Conservation (phyloP, 2,329 filamentous ascomycete genomes). For the Scortechinia acanthostroma region DNA sequence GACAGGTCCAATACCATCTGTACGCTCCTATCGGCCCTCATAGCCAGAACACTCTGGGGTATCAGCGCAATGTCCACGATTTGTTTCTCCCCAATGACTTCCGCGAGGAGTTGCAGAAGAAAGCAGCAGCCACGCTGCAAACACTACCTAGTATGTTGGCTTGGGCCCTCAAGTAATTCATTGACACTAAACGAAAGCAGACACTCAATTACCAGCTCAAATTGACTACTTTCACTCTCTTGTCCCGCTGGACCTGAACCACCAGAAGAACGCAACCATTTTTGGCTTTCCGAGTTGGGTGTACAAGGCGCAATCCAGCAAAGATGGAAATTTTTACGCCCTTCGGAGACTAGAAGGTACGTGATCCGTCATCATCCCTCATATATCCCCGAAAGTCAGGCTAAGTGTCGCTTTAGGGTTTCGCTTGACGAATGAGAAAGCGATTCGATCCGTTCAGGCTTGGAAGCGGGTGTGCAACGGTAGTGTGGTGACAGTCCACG, state of each 20-base stretch:
- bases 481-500: conserved; percentile 56
- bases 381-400: too few species aligned
- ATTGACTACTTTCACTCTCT: conserved; percentile 65
- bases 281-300: conserved; percentile 64
- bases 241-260: conserved; percentile 54
- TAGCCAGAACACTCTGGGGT: conserved; percentile 50
- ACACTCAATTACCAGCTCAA: conserved; percentile 30
- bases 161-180: too few species aligned
- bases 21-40: conserved; percentile 64
- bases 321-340: conserved; percentile 59
- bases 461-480: conserved; percentile 60
- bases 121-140: conserved; percentile 56
- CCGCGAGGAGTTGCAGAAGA: conserved; percentile 63
- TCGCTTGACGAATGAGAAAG: conserved; percentile 57
- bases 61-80: conserved; percentile 60
- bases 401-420: too few species aligned
- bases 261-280: conserved; percentile 47
- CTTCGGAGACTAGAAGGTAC: conserved; percentile 55
- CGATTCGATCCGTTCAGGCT: conserved; percentile 54
- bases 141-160: conserved; percentile 44
- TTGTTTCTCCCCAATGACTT: conserved; percentile 62
- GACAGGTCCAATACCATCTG: conserved; percentile 56
- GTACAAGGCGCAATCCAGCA: conserved; percentile 62
- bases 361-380: too few species aligned
- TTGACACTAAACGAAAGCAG: too few species aligned